Base-by-base conservation (phyloP, 805 yeast species). In the Spencermartinsiella europaea region DNA sequence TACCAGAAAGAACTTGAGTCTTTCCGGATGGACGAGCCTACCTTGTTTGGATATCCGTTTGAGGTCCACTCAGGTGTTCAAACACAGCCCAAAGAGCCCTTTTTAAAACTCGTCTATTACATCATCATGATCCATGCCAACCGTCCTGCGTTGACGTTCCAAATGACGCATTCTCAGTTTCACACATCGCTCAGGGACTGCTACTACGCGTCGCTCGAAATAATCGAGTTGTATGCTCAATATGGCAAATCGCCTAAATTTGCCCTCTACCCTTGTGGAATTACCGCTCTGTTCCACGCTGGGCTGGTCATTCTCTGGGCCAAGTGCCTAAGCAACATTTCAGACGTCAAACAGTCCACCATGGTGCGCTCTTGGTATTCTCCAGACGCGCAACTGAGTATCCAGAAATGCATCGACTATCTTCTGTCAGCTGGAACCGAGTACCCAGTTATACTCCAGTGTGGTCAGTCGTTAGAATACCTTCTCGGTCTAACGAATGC, bases 301-400 rank as follows among this genome's bases (percentile, higher is more conserved):
- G 42, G 42, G 33, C n/a, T 38, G 12, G 20, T 38, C 10, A 10
- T 38, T 4, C 33, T 38, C 10, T 38, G 42, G 42, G 42, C 42
- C 5, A 38, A 38, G 15, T 38, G 42, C 17, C 12, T 25, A 25
- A 25, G 31, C 31, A 25, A 12, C 12, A 7, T 12, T 25, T 12
- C 31, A 12, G 31, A 25, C 31, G 10, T 25, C 31, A 25, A 25
- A 12, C 31, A 7, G 10, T 7, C 31, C 12, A 25, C 31, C 12
- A 25, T 25, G 31, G 31, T 25, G 12, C 31, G 31, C 10, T 7
- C 31, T 12, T 25, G 31, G 31, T 25, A 25, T 25, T 25, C 31
- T 7, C 12, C 31, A 7, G 31, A 25, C 10, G 7, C 31, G 12
- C 31, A 25, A 12, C 12, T 12, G 12, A 25, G 31, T 12, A 25